These are phyloP conservation scores for Dovyalis caffra DNA, from an alignment of 345 rosid genomes.

Conservation along the genomic window DNA sequence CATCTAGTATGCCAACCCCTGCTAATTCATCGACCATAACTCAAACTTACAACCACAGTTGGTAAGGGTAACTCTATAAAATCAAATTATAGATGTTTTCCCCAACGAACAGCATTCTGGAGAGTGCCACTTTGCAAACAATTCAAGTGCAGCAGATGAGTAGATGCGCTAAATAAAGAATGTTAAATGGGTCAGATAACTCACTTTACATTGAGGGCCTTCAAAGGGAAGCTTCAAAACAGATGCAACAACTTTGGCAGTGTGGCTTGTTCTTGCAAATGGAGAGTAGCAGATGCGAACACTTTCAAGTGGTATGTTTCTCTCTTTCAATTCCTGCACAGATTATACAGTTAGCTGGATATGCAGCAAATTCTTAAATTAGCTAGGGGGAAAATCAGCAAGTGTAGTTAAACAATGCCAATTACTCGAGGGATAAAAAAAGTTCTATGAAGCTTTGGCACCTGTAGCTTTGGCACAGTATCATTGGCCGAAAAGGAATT, in stretches of 20 bases:
- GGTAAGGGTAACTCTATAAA: no score
- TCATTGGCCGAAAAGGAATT: background rate
- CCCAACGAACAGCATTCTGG: no score
- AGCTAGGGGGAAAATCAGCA: background rate
- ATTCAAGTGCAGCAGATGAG: background rate
- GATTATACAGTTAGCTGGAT: background rate
- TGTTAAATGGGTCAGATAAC: background rate
- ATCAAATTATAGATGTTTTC: background rate
- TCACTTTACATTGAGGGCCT: conserved; percentile 76
- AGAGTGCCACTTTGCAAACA: background rate
- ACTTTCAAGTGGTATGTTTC: conserved; percentile 44
- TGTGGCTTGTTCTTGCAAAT: conserved; percentile 82
- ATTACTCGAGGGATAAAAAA: background rate
- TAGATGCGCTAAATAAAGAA: background rate
- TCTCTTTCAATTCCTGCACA: conserved; percentile 70
- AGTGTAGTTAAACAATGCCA: background rate
- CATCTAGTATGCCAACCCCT: background rate
- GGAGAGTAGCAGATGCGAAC: conserved; percentile 92
- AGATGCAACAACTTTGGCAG: conserved; percentile 69
- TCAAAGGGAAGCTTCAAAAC: conserved; percentile 64
- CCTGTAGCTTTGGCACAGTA: background rate
- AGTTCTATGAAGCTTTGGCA: background rate
- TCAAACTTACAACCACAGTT: no score
- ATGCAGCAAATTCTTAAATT: background rate
- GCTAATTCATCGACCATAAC: no score